A percentile compares a stretch with the other conserved stretches of the same genome.
Conservation (phyloP, 225 moss, liverwort and hornwort genomes). For the Sphagnum contortum region DNA sequence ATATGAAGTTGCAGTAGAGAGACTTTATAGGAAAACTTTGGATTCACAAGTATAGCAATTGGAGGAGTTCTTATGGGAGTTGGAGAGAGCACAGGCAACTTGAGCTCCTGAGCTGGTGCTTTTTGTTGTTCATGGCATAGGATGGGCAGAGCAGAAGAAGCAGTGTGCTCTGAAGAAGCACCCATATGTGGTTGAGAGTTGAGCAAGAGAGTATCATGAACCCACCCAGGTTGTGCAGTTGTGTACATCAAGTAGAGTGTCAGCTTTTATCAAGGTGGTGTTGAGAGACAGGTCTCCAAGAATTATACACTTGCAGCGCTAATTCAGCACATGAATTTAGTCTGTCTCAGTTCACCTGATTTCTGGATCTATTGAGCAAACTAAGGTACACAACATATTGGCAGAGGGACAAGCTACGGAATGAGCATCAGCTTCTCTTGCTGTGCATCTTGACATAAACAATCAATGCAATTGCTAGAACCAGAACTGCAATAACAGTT, state of each 20-base stretch:
- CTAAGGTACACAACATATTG: too few relatives aligned
- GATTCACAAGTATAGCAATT: constrained; percentile 80
- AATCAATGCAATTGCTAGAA: constrained; percentile 51
- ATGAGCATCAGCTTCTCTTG: not conserved
- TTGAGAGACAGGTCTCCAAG: too few relatives aligned
- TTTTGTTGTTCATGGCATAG: constrained; percentile 88
- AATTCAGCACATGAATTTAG: too few relatives aligned
- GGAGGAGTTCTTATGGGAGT: constrained; percentile 70
- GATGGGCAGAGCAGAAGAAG: constrained; percentile 88
- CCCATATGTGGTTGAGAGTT: constrained; percentile 65
- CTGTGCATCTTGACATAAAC: constrained; percentile 30
- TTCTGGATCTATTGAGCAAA: too few relatives aligned
- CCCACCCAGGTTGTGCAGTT: constrained; percentile 68
- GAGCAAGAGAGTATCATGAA: constrained; percentile 84
- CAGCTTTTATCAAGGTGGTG: too few relatives aligned
- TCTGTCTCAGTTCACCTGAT: too few relatives aligned
- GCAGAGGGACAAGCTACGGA: too few relatives aligned
- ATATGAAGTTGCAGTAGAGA: constrained; percentile 74
- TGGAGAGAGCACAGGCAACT: constrained; percentile 55
- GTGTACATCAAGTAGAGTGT: constrained; percentile 57
- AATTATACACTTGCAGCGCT: too few relatives aligned
- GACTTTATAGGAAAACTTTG: constrained; percentile 76
- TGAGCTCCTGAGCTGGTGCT: constrained; percentile 56
- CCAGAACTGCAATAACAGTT: constrained; percentile 37
- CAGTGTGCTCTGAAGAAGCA: constrained; percentile 75